Evolutionary conservation across 805 yeast species (phyloP).

Genomic region (Maudiozyma serrabonitensis): DNA sequence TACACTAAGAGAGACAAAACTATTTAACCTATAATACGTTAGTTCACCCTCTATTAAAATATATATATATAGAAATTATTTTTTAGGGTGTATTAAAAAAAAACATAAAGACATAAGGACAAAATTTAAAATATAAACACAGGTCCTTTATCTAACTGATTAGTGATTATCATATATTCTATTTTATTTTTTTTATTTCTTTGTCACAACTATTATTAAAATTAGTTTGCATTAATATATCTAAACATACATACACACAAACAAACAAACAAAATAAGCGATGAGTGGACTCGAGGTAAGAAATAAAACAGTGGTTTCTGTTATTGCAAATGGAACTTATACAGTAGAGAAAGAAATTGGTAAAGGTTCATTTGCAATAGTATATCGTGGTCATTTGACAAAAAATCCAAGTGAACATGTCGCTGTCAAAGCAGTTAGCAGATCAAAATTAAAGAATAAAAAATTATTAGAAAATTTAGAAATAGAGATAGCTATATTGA

Average conservation of each 20-base stretch:
- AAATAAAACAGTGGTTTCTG: background rate
- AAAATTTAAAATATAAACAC: background rate
- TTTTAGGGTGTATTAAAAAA: too few relatives aligned
- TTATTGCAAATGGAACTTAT: constrained; percentile 19
- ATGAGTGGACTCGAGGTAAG: background rate
- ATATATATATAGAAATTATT: too few relatives aligned
- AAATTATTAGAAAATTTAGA: constrained; percentile 85
- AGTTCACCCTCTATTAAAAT: too few relatives aligned
- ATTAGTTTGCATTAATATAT: background rate
- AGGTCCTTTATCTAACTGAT: background rate
- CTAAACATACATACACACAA: background rate
- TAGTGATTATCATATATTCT: background rate
- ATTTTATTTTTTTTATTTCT: background rate
- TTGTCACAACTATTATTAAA: too few relatives aligned
- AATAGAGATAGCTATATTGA: constrained; percentile 81
- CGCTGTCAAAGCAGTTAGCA: constrained; percentile 81
- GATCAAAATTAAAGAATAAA: constrained; percentile 74
- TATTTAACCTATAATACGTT: too few relatives aligned
- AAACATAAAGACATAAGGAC: background rate
- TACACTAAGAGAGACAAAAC: background rate
- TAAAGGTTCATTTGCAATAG: constrained; percentile 91
- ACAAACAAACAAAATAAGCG: background rate
- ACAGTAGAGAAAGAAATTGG: constrained; percentile 58
- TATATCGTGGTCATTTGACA: constrained; percentile 66
- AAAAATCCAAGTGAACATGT: constrained; percentile 38